These are phyloP conservation scores for Teratosphaeriaceae sp. DNA, from an alignment of 2,329 filamentous ascomycete genomes.

Conservation along the genomic window DNA sequence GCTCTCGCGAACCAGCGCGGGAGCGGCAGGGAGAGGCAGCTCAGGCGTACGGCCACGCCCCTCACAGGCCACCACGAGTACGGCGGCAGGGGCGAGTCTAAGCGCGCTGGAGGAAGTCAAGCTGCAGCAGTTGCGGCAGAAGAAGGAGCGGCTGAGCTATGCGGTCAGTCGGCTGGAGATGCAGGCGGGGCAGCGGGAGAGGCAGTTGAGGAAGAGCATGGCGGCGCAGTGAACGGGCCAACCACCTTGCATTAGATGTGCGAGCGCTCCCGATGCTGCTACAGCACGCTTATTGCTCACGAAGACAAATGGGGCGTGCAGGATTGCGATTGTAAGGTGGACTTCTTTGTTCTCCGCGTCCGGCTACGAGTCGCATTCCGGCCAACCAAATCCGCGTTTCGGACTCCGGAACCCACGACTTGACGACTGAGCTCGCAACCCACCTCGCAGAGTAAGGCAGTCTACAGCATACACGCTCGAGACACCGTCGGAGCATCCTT, in stretches of 20 bases:
- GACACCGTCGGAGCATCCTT: no score
- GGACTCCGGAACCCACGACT: no score
- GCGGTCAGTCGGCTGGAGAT: conserved; percentile 79
- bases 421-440: no score
- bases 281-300: no score
- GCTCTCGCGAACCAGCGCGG: conserved; percentile 30
- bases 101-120: conserved; percentile 47
- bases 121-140: conserved; percentile 64
- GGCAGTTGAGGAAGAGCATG: conserved; percentile 68
- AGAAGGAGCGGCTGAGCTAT: conserved; percentile 80
- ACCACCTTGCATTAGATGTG: no score
- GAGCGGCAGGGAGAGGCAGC: conserved; percentile 3
- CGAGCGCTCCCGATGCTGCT: no score
- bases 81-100: conserved; percentile 20
- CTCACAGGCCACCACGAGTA: conserved; percentile 16
- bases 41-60: no score
- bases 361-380: not conserved
- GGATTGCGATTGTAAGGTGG: not conserved
- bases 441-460: no score
- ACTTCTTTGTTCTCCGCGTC: not conserved
- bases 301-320: no score
- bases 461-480: no score
- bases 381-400: not conserved
- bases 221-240: conserved; percentile 37
- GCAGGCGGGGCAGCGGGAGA: conserved; percentile 71